These are phyloP conservation scores for Talaromyces liani DNA, from an alignment of 495 filamentous ascomycete species.

Conservation along the genomic window DNA sequence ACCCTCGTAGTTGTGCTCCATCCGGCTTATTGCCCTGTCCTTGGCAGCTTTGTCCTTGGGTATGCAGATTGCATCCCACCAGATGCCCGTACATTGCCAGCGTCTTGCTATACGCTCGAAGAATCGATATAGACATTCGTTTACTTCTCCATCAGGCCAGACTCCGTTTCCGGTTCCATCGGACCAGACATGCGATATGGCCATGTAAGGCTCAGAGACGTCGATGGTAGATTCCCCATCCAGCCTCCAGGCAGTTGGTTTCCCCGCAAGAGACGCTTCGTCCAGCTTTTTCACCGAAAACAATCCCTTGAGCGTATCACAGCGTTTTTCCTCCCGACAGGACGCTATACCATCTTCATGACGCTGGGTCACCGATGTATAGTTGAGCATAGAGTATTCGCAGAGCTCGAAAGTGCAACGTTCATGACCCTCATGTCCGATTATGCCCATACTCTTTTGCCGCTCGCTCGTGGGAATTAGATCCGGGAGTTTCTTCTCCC, in stretches of 20 bases:
- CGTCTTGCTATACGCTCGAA: conserved; percentile 14
- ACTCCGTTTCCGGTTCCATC: conserved; percentile 20
- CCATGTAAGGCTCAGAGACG: conserved; percentile 17
- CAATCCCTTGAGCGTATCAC: background rate
- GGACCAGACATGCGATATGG: conserved; percentile 24
- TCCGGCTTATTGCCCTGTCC: conserved; percentile 11
- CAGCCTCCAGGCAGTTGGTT: conserved; percentile 38
- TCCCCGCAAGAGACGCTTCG: conserved; percentile 23
- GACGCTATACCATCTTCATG: conserved; percentile 13
- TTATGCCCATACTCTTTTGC: background rate
- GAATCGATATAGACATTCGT: conserved; percentile 16
- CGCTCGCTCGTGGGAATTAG: background rate
- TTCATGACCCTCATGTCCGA: conserved; percentile 7
- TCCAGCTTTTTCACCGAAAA: background rate
- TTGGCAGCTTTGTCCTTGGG: conserved; percentile 14
- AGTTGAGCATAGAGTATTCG: conserved; percentile 10
- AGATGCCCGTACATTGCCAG: conserved; percentile 18
- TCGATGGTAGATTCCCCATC: conserved; percentile 37
- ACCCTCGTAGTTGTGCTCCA: conserved; percentile 16
- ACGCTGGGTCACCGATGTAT: conserved; percentile 15
- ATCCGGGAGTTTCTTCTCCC: conserved; percentile 1
- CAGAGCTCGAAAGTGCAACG: conserved; percentile 17
- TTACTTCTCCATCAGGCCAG: conserved; percentile 13
- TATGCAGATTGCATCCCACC: conserved; percentile 24
- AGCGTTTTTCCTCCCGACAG: background rate